These are phyloP conservation scores for Leccinum longicurvipes DNA, from an alignment of 768 basidiomycete genomes.

Conservation along the genomic window DNA sequence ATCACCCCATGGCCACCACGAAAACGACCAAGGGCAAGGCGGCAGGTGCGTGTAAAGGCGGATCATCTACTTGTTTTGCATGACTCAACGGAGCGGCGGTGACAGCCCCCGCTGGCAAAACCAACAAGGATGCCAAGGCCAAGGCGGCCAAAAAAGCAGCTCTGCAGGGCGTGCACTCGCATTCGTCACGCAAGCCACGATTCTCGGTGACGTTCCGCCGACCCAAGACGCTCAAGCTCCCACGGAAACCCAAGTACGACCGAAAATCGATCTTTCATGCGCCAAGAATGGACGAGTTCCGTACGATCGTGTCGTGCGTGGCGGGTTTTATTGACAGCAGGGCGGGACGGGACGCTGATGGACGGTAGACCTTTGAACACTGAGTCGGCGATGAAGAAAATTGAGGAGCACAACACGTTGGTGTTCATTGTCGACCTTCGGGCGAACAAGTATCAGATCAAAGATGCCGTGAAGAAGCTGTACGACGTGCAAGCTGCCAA, in stretches of 20 bases:
- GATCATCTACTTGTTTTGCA: constrained; percentile 28
- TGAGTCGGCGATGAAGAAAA: constrained; percentile 99
- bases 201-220: constrained; percentile 91
- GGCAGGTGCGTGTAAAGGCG: constrained; percentile 34
- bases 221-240: constrained; percentile 86
- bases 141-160: constrained; percentile 96
- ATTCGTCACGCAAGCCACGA: constrained; percentile 76
- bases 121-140: constrained; percentile 61
- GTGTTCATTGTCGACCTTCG: constrained; percentile 96
- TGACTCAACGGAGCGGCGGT: not conserved
- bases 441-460: constrained; percentile 98
- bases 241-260: constrained; percentile 89
- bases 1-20: constrained; percentile 57
- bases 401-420: constrained; percentile 98
- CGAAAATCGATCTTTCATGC: constrained; percentile 91
- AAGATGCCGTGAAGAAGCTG: constrained; percentile 98
- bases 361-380: constrained; percentile 77
- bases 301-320: constrained; percentile 86
- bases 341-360: not conserved
- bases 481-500: constrained; percentile 96
- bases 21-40: constrained; percentile 66
- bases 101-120: constrained; percentile 29
- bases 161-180: constrained; percentile 79
- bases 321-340: not conserved
- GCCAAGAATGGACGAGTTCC: constrained; percentile 94